phyloP scores from a whole-genome alignment of 176 grass and related monocot genomes.

The Typha latifolia region DNA sequence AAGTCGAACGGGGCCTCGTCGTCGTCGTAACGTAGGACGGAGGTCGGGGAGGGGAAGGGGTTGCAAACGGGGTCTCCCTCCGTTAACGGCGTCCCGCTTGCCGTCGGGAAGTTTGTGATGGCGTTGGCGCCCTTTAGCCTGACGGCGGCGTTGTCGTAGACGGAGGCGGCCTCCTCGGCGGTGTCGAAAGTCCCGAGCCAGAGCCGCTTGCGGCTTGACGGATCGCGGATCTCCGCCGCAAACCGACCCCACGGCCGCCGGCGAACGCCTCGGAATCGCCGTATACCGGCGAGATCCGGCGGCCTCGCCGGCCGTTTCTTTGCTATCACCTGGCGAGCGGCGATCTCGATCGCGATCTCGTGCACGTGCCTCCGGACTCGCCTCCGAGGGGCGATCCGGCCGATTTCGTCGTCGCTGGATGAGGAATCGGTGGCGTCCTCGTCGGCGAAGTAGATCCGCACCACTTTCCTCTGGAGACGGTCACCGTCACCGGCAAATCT shows the following conservation, averaged over 20 bases:
- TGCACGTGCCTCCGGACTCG: not conserved
- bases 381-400: not conserved
- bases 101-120: conserved; percentile 7
- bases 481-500: not conserved
- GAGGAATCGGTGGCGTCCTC: conserved; percentile 19
- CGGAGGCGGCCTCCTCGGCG: conserved; percentile 67
- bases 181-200: conserved; percentile 96
- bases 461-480: not conserved
- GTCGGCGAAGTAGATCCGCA: conserved; percentile 13
- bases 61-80: not conserved
- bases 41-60: conserved; percentile 19
- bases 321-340: no score
- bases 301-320: no score
- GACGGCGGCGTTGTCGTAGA: conserved; percentile 13
- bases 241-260: conserved; percentile 19
- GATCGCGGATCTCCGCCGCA: conserved; percentile 24
- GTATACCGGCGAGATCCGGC: not conserved
- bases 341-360: no score
- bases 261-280: conserved; percentile 18
- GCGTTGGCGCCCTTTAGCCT: conserved; percentile 14
- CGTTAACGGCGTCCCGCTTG: not conserved
- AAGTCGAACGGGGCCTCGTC: conserved; percentile 1
- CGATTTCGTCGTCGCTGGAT: not conserved
- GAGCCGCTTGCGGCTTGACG: conserved; percentile 12
- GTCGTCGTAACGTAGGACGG: conserved; percentile 6